Evolutionary conservation across 2,329 filamentous ascomycete species (phyloP).

Genomic region (Aureobasidium lini): DNA sequence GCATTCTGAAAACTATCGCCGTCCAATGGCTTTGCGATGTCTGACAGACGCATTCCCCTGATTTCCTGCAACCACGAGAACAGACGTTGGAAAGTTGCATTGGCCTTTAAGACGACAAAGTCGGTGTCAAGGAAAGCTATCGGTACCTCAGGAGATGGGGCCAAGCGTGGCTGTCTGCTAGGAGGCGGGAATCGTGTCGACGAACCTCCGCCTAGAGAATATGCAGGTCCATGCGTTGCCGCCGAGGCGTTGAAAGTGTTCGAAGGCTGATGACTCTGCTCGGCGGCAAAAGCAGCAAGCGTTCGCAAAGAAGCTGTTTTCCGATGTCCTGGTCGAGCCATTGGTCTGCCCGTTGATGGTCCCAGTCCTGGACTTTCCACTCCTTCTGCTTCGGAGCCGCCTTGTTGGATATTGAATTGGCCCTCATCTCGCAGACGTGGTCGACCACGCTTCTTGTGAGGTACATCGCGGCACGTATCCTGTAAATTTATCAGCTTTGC

Average conservation of each 20-base stretch:
- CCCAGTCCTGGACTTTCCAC: neutral
- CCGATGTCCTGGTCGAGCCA: constrained; percentile 22
- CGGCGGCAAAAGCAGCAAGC: constrained; percentile 19
- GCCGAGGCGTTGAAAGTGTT: neutral
- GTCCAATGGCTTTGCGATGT: constrained; percentile 37
- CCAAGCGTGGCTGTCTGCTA: neutral
- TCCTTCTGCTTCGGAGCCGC: neutral
- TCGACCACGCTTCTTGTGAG: constrained; percentile 77
- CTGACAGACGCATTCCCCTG: constrained; percentile 33
- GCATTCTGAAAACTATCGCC: constrained; percentile 37
- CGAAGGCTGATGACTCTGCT: neutral
- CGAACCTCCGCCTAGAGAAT: neutral
- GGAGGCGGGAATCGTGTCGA: neutral
- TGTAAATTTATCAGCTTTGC: constrained; percentile 31
- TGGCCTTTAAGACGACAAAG: constrained; percentile 39
- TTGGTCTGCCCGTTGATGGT: constrained; percentile 16
- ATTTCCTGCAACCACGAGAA: constrained; percentile 33
- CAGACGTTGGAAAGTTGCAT: constrained; percentile 35
- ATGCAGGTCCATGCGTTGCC: neutral
- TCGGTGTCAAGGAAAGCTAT: constrained; percentile 42
- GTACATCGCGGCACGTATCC: constrained; percentile 73
- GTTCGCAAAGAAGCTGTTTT: constrained; percentile 29
- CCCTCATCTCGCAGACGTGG: constrained; percentile 66
- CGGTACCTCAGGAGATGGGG: constrained; percentile 17
- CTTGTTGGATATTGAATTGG: constrained; percentile 7